These are phyloP conservation scores for Colletotrichum echinochloae DNA, from an alignment of 2,329 filamentous ascomycete species.

Conservation along the genomic window DNA sequence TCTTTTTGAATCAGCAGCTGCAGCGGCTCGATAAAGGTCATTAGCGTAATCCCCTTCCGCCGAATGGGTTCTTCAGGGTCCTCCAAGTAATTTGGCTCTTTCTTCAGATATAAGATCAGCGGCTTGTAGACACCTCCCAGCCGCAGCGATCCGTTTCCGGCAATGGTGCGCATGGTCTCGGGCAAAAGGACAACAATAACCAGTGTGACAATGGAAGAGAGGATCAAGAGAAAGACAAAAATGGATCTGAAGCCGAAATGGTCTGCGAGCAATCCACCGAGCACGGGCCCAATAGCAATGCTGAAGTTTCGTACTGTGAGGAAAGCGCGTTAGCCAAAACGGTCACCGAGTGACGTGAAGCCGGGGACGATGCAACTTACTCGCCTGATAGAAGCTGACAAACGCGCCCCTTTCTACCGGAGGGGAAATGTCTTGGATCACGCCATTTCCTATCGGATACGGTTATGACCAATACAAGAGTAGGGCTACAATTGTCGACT, in stretches of 20 bases:
- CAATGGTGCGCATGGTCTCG: constrained; percentile 47
- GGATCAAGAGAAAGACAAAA: constrained; percentile 43
- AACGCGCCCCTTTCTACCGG: constrained; percentile 47
- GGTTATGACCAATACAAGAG: not conserved
- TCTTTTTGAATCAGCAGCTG: constrained; percentile 56
- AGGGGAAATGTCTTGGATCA: constrained; percentile 49
- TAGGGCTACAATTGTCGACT: constrained; percentile 1
- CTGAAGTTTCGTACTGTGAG: constrained; percentile 46
- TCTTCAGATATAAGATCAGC: constrained; percentile 37
- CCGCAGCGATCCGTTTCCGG: constrained; percentile 45
- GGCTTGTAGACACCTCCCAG: constrained; percentile 46
- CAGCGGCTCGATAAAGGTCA: constrained; percentile 52
- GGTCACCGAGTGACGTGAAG: not conserved
- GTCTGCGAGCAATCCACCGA: constrained; percentile 48
- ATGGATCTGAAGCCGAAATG: constrained; percentile 48
- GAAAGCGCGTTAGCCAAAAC: constrained; percentile 19
- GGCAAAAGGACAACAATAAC: constrained; percentile 45
- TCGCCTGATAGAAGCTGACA: constrained; percentile 50
- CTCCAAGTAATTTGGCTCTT: constrained; percentile 36
- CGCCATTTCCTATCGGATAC: constrained; percentile 45
- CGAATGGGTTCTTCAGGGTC: constrained; percentile 33
- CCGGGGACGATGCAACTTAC: constrained; percentile 41
- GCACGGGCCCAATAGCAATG: constrained; percentile 49
- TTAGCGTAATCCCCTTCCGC: constrained; percentile 44
- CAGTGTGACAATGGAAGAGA: constrained; percentile 27